phyloP scores from a whole-genome alignment of 2,329 filamentous ascomycete genomes.

The Colletotrichum tabaci region DNA sequence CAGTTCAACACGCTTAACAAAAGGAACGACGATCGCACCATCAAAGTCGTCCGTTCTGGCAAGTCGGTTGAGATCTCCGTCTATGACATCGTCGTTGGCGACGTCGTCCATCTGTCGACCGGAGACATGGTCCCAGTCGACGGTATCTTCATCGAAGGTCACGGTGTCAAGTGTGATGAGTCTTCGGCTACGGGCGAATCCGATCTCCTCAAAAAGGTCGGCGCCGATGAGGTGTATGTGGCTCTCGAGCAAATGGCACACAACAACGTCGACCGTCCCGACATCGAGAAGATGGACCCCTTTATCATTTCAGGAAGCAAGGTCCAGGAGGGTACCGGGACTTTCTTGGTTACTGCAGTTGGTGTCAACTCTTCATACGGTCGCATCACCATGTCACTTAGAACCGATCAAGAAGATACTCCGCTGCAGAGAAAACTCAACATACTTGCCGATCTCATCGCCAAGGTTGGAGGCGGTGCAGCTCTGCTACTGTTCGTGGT shows the following conservation, averaged over 20 bases:
- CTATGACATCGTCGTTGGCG: slow-evolving; percentile 75
- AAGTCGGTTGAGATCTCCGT: slow-evolving; percentile 73
- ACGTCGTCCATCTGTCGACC: slow-evolving; percentile 77
- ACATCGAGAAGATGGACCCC: slow-evolving; percentile 61
- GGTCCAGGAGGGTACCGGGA: slow-evolving; percentile 68
- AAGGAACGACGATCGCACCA: slow-evolving; percentile 73
- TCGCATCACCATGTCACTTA: slow-evolving; percentile 69
- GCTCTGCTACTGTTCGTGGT: slow-evolving; percentile 84
- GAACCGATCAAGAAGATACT: slow-evolving; percentile 66
- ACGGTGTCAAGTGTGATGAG: slow-evolving; percentile 78
- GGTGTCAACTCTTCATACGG: slow-evolving; percentile 69
- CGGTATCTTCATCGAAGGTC: slow-evolving; percentile 74
- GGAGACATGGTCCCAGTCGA: slow-evolving; percentile 78
- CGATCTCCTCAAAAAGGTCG: slow-evolving; percentile 76
- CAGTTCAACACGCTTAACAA: slow-evolving; percentile 72
- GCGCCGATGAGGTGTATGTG: slow-evolving; percentile 71
- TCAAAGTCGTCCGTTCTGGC: slow-evolving; percentile 76
- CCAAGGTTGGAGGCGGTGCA: slow-evolving; percentile 67
- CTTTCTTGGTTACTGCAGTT: slow-evolving; percentile 68
- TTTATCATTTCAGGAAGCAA: slow-evolving; percentile 74
- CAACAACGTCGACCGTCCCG: slow-evolving; percentile 51
- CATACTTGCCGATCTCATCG: slow-evolving; percentile 58
- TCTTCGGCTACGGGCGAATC: slow-evolving; percentile 80
- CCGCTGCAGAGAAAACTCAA: slow-evolving; percentile 69
- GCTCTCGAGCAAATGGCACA: slow-evolving; percentile 67